Conservation (phyloP, 1,139 yeast genomes). For the Hanseniaspora gamundiae region DNA sequence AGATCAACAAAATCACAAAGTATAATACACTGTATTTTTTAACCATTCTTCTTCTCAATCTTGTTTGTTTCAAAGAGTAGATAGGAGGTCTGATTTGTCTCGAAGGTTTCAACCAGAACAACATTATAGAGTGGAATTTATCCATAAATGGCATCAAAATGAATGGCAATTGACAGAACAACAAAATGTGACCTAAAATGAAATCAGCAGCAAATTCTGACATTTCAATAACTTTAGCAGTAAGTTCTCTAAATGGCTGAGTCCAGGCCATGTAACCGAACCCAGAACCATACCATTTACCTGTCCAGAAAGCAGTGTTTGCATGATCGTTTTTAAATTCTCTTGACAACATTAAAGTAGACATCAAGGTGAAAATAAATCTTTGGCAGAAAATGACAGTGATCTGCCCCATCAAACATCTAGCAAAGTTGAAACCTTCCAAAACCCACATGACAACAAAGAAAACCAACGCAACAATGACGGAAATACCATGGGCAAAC, state of each 20-base stretch:
- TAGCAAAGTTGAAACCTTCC: slow-evolving; percentile 82
- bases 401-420: slow-evolving; percentile 77
- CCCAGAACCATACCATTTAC: slow-evolving; percentile 96
- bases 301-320: slow-evolving; percentile 99
- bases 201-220: slow-evolving; percentile 97
- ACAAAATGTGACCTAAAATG: slow-evolving; percentile 74
- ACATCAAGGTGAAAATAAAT: slow-evolving; percentile 73
- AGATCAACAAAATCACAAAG: slow-evolving; percentile 55
- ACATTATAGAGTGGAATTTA: slow-evolving; percentile 96
- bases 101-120: slow-evolving; percentile 97
- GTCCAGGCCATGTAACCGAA: slow-evolving; percentile 94
- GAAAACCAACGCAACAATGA: slow-evolving; percentile 70
- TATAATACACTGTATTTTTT: slow-evolving; percentile 83
- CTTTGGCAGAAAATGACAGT: slow-evolving; percentile 85
- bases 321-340: slow-evolving; percentile 96
- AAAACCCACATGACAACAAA: slow-evolving; percentile 95
- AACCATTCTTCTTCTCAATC: slow-evolving; percentile 97
- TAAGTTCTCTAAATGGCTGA: slow-evolving; percentile 92
- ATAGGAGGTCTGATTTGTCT: slow-evolving; percentile 98
- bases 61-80: slow-evolving; percentile 91
- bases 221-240: slow-evolving; percentile 87
- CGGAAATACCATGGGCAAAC: slow-evolving; percentile 91
- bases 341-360: slow-evolving; percentile 73
- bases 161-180: slow-evolving; percentile 83
- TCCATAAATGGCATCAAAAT: slow-evolving; percentile 80